Evolutionary conservation across 129 eudicot species (phyloP), one percentile per base, ranked within the genome.

Genomic region (Calendula officinalis): DNA sequence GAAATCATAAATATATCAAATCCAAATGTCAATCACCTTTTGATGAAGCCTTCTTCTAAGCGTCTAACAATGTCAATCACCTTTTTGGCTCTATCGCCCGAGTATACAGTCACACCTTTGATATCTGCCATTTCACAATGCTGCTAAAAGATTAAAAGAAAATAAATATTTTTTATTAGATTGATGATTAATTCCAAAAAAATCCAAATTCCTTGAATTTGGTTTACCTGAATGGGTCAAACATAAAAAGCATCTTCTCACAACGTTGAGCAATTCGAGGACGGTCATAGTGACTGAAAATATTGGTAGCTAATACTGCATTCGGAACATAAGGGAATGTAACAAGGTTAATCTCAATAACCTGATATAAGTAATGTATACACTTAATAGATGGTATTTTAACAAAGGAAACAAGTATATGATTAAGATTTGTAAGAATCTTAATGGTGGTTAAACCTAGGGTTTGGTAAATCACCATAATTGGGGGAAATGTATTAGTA

Each of bases 301-400:
- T 94, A 8, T 97, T 97, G 68, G 88, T 94, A 14, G 99, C 95
- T 66, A 89, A 82, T 55, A 94, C 89, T 17, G 99, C 99, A 86
- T 94, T 97, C 58, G 99, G 97, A 62, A 94, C 99, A 74, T 94
- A 88, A 4, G 99, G 99, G 64, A 94, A 94, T 36, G 97, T 94
- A 56, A 94, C 99, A 61, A 94, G 96, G 75, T 94, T 94, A 73
- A 88, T 89, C 76, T 94, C 97, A 66, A 94, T 78, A 55, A 94
- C 99, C n/a, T 22, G 30, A n/a, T n/a, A n/a, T n/a, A n/a, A n/a
- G n/a, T n/a, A n/a, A n/a, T n/a, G n/a, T n/a, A n/a, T n/a, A n/a
- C n/a, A n/a, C n/a, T n/a, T n/a, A n/a, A n/a, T n/a, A n/a, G n/a
- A n/a, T n/a, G n/a, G n/a, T n/a, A n/a, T n/a, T n/a, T n/a, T n/a